A percentile compares a stretch with the other conserved stretches of the same genome.
These are phyloP conservation scores for Kluyveromyces lactis DNA, from an alignment of 805 yeast species.

Conservation along the genomic window DNA sequence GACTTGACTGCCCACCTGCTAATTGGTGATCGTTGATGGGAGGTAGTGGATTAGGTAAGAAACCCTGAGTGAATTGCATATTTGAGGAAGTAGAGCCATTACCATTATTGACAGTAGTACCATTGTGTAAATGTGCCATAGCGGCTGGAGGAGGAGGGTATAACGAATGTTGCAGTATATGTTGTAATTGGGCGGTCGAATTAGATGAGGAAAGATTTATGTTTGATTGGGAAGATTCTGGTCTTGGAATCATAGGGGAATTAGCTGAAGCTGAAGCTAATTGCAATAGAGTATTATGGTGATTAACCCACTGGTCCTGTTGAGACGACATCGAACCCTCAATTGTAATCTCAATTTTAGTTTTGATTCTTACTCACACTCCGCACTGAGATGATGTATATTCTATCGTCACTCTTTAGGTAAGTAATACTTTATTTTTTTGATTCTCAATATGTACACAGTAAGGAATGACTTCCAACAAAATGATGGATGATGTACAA, in stretches of 20 bases:
- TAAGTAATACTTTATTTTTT: no score
- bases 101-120: conserved; percentile 6
- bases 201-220: conserved; percentile 4
- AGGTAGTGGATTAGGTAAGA: conserved; percentile 4
- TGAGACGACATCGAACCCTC: conserved; percentile 1
- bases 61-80: conserved; percentile 5
- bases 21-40: conserved; percentile 7
- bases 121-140: conserved; percentile 5
- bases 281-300: conserved; percentile 3
- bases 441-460: no score
- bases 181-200: conserved; percentile 3
- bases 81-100: not conserved
- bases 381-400: no score
- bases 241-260: conserved; percentile 3
- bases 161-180: conserved; percentile 1
- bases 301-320: conserved; percentile 2
- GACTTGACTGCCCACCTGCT: conserved; percentile 2
- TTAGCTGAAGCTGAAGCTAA: conserved; percentile 1
- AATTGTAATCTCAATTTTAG: no score
- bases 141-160: conserved; percentile 2
- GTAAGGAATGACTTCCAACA: no score
- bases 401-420: no score
- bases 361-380: no score
- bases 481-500: no score
- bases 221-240: conserved; percentile 4